A percentile compares a stretch with the other conserved stretches of the same genome.
Evolutionary conservation across 2,329 filamentous ascomycete species (phyloP).

Genomic region (Colletotrichum lindemuthianum): DNA sequence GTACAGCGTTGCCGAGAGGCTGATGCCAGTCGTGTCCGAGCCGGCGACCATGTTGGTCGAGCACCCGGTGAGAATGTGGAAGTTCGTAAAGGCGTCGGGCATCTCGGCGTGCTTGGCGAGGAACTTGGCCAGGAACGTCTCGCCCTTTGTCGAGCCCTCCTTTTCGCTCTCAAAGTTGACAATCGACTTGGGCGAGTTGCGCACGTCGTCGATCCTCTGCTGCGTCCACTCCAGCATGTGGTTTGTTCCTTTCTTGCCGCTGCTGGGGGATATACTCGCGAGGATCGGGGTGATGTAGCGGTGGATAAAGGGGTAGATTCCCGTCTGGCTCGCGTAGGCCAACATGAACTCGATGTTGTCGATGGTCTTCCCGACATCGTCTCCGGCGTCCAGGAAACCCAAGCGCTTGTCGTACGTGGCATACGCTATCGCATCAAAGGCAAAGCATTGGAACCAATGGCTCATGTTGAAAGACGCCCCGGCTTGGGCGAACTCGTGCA

Average conservation of each 20-base stretch:
- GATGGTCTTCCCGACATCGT: slow-evolving; percentile 57
- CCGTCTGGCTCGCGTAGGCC: slow-evolving; percentile 51
- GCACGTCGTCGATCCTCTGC: slow-evolving; percentile 44
- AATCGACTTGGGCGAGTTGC: slow-evolving; percentile 35
- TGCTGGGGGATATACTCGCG: slow-evolving; percentile 42
- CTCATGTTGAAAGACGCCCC: slow-evolving; percentile 49
- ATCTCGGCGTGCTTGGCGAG: slow-evolving; percentile 51
- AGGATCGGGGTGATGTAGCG: slow-evolving; percentile 44
- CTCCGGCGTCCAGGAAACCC: slow-evolving; percentile 57
- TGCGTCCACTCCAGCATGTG: slow-evolving; percentile 42
- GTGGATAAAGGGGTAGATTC: slow-evolving; percentile 54
- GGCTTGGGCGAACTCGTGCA: slow-evolving; percentile 48
- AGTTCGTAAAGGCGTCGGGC: slow-evolving; percentile 52
- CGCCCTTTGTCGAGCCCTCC: slow-evolving; percentile 41
- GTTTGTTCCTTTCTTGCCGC: slow-evolving; percentile 25
- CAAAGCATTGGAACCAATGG: slow-evolving; percentile 58
- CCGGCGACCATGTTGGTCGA: slow-evolving; percentile 50
- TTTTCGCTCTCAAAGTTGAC: slow-evolving; percentile 21
- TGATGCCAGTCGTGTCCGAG: slow-evolving; percentile 59
- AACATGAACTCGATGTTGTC: slow-evolving; percentile 47
- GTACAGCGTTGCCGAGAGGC: slow-evolving; percentile 56
- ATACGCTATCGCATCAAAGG: slow-evolving; percentile 62
- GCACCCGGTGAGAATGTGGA: slow-evolving; percentile 44
- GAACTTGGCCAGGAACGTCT: slow-evolving; percentile 52
- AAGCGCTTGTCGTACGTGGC: slow-evolving; percentile 53